phyloP scores from a whole-genome alignment of 1,284 basidiomycete species.

The Cutaneotrichosporon cavernicola region DNA sequence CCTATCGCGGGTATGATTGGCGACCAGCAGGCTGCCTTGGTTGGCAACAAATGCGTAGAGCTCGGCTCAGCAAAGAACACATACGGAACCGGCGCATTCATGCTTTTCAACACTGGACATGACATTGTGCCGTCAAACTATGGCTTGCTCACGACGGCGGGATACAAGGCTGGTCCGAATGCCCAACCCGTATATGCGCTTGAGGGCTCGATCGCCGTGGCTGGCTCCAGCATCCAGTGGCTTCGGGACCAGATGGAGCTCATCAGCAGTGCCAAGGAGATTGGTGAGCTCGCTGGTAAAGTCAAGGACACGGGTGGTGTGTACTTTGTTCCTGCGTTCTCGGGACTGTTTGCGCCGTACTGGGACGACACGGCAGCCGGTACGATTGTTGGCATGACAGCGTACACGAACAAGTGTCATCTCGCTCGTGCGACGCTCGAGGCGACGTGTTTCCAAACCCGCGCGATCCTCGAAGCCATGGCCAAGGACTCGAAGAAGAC shows the following conservation, averaged over 20 bases:
- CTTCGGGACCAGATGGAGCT: slow-evolving; percentile 84
- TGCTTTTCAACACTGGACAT: slow-evolving; percentile 83
- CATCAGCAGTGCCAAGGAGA: slow-evolving; percentile 77
- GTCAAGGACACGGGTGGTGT: slow-evolving; percentile 82
- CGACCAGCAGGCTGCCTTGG: slow-evolving; percentile 95
- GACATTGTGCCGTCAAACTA: slow-evolving; percentile 81
- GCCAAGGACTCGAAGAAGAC: slow-evolving; percentile 56
- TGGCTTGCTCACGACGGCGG: slow-evolving; percentile 85
- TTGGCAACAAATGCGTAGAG: slow-evolving; percentile 89
- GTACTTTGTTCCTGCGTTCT: slow-evolving; percentile 96
- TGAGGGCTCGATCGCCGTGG: slow-evolving; percentile 92
- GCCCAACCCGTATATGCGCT: slow-evolving; percentile 84
- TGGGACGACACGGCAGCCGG: slow-evolving; percentile 50
- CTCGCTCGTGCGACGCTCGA: slow-evolving; percentile 92
- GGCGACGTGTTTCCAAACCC: slow-evolving; percentile 72
- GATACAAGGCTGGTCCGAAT: slow-evolving; percentile 82
- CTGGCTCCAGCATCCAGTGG: slow-evolving; percentile 93
- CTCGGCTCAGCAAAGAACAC: slow-evolving; percentile 89
- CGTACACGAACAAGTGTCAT: slow-evolving; percentile 89
- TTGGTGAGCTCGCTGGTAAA: slow-evolving; percentile 77
- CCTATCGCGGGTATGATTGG: slow-evolving; percentile 89
- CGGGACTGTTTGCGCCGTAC: slow-evolving; percentile 77
- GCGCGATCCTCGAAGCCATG: slow-evolving; percentile 89
- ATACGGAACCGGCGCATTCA: slow-evolving; percentile 93
- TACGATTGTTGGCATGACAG: slow-evolving; percentile 62